Evolutionary conservation across 78 protist species (phyloP), one percentile per base, ranked within the genome.

Genomic region (Dictyostelium firmibasis): DNA sequence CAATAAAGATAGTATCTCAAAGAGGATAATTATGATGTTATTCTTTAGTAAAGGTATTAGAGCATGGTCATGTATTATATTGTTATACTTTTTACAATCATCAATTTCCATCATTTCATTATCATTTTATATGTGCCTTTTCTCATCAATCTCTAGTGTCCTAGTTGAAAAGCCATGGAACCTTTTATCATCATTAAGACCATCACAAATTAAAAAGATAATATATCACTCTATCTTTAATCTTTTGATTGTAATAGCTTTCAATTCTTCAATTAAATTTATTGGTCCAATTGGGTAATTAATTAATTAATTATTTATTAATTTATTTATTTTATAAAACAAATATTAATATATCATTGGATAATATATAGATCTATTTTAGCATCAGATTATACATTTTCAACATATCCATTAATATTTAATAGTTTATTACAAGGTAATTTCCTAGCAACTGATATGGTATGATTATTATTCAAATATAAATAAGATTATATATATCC

Each of bases 231-330:
- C 87, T 4, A 14, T 81, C 6, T 57, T 89, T 20, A 62, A 81
- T 81, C 36, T 83, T 44, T 25, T 81, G 4, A 70, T 47, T 79
- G 23, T 29, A 82, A 47, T 92, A 47, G 25, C 77, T 11, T 92
- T 88, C 89, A 85, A 85, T 72, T 31, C 25, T 29, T 70, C 88
- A 41, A 29, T 92, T 20, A 92, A 92, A 79, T 82, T 67, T 67
- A 79, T 92, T 50, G 95, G 95, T 79, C 95, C 95, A 44, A 25
- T 83, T 11, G 92, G 95, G 95, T 91, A 91, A 33, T 9, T 41
- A 31, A 33, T 81, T 25, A 31, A 13, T 25, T 77, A 69, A 18
- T 50, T 11, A 38, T 25, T 16, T 29, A 70, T 20, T 44, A 79
- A 36, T 4, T 25, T n/a, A 29, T 29, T 9, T 35, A 47, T 20